phyloP scores from a whole-genome alignment of 768 basidiomycete species.

The Gloeopeniophorella convolvens region DNA sequence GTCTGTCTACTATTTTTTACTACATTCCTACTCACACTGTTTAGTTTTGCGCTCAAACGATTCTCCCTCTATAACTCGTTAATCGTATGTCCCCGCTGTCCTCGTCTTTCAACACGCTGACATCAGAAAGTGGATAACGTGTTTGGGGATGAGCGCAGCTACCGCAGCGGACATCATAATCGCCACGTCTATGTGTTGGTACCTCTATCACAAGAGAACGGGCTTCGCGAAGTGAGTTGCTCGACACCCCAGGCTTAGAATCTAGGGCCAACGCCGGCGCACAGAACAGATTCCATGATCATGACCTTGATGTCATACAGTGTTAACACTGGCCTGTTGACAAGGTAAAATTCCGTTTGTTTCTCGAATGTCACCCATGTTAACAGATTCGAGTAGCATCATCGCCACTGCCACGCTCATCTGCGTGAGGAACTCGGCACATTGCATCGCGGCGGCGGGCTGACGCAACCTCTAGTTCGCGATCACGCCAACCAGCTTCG shows the following conservation, averaged over 20 bases:
- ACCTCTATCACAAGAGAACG: conserved; percentile 41
- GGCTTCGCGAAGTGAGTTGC: conserved; percentile 35
- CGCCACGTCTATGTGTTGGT: conserved; percentile 42
- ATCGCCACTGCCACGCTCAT: conserved; percentile 18
- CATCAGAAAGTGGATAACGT: conserved; percentile 40
- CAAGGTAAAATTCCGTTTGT: conserved; percentile 21
- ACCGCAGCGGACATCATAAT: conserved; percentile 46
- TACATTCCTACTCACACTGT: conserved; percentile 10
- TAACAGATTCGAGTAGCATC: conserved; percentile 8
- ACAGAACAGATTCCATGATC: conserved; percentile 26
- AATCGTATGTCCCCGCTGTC: conserved; percentile 23
- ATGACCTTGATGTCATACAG: conserved; percentile 24
- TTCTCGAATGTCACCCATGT: neutral
- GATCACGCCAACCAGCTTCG: conserved; percentile 38
- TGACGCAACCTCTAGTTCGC: conserved; percentile 11
- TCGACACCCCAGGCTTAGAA: neutral
- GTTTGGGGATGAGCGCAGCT: conserved; percentile 38
- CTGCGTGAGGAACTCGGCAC: conserved; percentile 2
- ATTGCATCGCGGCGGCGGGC: neutral
- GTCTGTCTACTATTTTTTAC: conserved; percentile 10
- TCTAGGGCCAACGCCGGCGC: neutral
- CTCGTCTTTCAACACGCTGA: neutral
- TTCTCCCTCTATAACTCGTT: conserved; percentile 30
- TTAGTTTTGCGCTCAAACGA: conserved; percentile 26
- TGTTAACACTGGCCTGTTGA: conserved; percentile 25